phyloP scores from a whole-genome alignment of 768 basidiomycete species.

The Calocybe indica region DNA sequence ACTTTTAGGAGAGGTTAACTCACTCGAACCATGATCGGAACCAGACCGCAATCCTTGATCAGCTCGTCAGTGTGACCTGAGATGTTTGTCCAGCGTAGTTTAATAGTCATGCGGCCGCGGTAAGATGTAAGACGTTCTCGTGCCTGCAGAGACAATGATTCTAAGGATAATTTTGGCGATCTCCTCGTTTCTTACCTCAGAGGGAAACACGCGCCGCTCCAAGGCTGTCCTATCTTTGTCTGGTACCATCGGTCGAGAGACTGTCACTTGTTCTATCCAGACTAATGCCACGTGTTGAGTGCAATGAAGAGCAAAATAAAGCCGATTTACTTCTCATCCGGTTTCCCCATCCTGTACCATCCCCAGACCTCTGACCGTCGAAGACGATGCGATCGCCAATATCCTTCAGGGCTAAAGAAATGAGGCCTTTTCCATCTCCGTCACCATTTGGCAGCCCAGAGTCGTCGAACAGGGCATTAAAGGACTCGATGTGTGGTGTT shows the following conservation, averaged over 20 bases:
- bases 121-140: slow-evolving; percentile 93
- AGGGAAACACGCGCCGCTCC: slow-evolving; percentile 79
- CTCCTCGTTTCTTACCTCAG: slow-evolving; percentile 56
- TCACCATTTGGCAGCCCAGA: slow-evolving; percentile 71
- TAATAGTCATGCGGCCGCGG: slow-evolving; percentile 82
- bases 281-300: slow-evolving; percentile 40
- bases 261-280: slow-evolving; percentile 81
- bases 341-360: slow-evolving; percentile 63
- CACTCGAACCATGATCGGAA: slow-evolving; percentile 97
- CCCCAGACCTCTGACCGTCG: slow-evolving; percentile 59
- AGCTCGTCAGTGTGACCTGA: slow-evolving; percentile 63
- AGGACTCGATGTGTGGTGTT: slow-evolving; percentile 89
- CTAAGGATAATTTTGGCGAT: slow-evolving; percentile 6
- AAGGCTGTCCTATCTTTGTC: slow-evolving; percentile 72
- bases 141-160: slow-evolving; percentile 45
- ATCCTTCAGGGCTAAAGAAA: slow-evolving; percentile 75
- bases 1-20: slow-evolving; percentile 23
- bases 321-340: slow-evolving; percentile 69
- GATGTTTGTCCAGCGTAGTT: slow-evolving; percentile 78
- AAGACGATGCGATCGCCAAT: slow-evolving; percentile 92
- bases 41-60: slow-evolving; percentile 82
- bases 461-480: slow-evolving; percentile 95
- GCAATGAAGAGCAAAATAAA: neutral
- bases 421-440: slow-evolving; percentile 72
- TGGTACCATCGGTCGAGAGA: slow-evolving; percentile 81